Evolutionary conservation across 2,329 filamentous ascomycete species (phyloP), one percentile per base, ranked within the genome.

Genomic region (Fusarium anguioides): DNA sequence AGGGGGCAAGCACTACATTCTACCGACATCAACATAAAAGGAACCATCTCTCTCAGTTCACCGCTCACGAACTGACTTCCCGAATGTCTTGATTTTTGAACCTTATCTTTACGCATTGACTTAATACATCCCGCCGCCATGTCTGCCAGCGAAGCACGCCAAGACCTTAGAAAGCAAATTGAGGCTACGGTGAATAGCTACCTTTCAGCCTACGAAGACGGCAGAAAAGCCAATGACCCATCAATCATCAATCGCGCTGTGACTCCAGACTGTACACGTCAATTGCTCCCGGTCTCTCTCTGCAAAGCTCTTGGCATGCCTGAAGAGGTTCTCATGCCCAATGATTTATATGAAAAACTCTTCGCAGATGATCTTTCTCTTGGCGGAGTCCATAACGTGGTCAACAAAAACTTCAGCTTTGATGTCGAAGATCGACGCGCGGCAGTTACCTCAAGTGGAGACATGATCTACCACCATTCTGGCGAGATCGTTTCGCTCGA

Each of bases 241-340:
- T 20, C 54, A 2, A 15, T 68, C 23, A 61, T 68, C 18, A 68
- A 68, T 9, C 65, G 65, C 18, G 44, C 46, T 12, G 54, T 65
- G 8, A 46, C 64, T n/a, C 14, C 44, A 18, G 37, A 50, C 9
- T 68, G 65, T 27, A 68, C 49, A 31, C 60, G 65, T 5, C 55
- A 68, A 11, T 21, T 68, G 6, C 50, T 68, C 14, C 65, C 65
- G 3, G 23, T 6, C 6, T 61, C 58, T 1, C 33, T 61, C 10
- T 61, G 56, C 15, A 61, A 61, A 7, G 15, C 35, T 12, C 56
- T 61, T 15, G 58, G 58, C 20, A 27, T 21, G 5, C 58, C 58
- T 15, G 39, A 39, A 23, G 21, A 58, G 2, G n/a, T 57, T 40
- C 10, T 15, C n/a, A 65, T 68, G 3, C 10, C 49, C 33, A 68